phyloP scores from a whole-genome alignment of 371 early-diverging fungal species.

The Syncephalastrum contaminatum region DNA sequence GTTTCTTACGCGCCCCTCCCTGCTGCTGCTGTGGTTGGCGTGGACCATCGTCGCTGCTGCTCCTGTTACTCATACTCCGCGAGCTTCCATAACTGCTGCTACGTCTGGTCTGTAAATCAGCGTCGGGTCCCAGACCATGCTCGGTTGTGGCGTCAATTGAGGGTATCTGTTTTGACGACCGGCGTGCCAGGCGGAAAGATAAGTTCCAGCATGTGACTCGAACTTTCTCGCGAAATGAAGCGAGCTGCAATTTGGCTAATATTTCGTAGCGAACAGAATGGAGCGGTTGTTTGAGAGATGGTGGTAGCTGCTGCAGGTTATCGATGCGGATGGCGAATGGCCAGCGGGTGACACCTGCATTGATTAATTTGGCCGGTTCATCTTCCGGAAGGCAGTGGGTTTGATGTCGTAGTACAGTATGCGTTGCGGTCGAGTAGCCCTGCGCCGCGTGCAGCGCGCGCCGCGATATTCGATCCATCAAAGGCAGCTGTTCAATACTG shows the following conservation, averaged over 20 bases:
- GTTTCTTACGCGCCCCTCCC: too few species aligned
- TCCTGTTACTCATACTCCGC: too few species aligned
- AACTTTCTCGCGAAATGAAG: slow-evolving; percentile 24
- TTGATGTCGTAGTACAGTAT: slow-evolving; percentile 13
- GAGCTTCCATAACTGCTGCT: too few species aligned
- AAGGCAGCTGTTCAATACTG: not conserved
- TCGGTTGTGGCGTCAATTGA: not conserved
- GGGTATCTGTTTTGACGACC: not conserved
- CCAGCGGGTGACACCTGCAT: slow-evolving; percentile 19
- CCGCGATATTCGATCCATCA: slow-evolving; percentile 14
- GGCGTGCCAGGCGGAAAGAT: slow-evolving; percentile 2
- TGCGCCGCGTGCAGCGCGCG: slow-evolving; percentile 7
- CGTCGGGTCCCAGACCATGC: too few species aligned
- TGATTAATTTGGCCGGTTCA: slow-evolving; percentile 1
- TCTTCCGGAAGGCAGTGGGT: slow-evolving; percentile 2
- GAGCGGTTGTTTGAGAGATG: slow-evolving; percentile 24
- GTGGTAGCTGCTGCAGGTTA: slow-evolving; percentile 21
- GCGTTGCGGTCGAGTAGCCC: slow-evolving; percentile 11
- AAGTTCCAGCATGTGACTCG: slow-evolving; percentile 27
- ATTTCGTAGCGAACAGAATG: slow-evolving; percentile 29
- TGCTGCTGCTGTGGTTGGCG: too few species aligned
- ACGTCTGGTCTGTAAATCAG: too few species aligned
- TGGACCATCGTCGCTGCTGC: too few species aligned
- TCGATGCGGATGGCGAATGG: slow-evolving; percentile 24
- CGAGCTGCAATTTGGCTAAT: slow-evolving; percentile 21